Evolutionary conservation across 1,284 basidiomycete genomes (phyloP).

Genomic region (Cryptococcus sp.): DNA sequence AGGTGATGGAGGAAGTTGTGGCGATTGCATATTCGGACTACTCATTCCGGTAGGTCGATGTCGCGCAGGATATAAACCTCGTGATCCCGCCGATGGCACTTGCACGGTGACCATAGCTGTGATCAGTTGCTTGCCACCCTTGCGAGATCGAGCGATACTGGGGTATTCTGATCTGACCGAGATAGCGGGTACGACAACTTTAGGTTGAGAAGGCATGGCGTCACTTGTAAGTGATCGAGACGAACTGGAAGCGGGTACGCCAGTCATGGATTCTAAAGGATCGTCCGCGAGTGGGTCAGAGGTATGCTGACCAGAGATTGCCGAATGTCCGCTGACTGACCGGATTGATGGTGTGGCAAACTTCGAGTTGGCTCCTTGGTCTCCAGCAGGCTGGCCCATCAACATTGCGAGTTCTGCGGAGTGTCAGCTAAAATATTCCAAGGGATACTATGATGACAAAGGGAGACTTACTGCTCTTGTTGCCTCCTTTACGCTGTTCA

Average conservation of each 20-base stretch:
- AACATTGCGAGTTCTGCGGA: constrained; percentile 77
- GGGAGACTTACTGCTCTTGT: constrained; percentile 63
- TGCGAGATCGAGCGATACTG: constrained; percentile 56
- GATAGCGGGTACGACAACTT: constrained; percentile 80
- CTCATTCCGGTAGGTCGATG: constrained; percentile 11
- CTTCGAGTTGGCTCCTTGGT: constrained; percentile 44
- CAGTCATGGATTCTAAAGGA: constrained; percentile 58
- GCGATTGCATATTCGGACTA: constrained; percentile 17
- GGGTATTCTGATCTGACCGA: constrained; percentile 83
- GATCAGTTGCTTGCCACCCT: constrained; percentile 60
- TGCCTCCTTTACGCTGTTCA: constrained; percentile 10
- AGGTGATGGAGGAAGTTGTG: constrained; percentile 37
- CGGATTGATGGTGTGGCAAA: constrained; percentile 20
- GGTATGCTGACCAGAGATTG: constrained; percentile 4
- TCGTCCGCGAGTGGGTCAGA: constrained; percentile 71
- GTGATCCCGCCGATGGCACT: constrained; percentile 65
- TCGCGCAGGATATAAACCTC: constrained; percentile 30
- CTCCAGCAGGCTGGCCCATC: constrained; percentile 60
- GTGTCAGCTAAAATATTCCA: constrained; percentile 1
- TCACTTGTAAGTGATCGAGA: constrained; percentile 45
- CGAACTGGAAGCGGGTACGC: constrained; percentile 48
- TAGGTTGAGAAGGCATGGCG: constrained; percentile 33
- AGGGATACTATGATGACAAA: not conserved
- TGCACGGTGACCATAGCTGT: constrained; percentile 88
- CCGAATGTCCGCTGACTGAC: constrained; percentile 7